Percentiles rank a stretch among this genome's conserved stretches.
phyloP scores from a whole-genome alignment of 1,284 basidiomycete genomes.

The Leccinum colubrinum region DNA sequence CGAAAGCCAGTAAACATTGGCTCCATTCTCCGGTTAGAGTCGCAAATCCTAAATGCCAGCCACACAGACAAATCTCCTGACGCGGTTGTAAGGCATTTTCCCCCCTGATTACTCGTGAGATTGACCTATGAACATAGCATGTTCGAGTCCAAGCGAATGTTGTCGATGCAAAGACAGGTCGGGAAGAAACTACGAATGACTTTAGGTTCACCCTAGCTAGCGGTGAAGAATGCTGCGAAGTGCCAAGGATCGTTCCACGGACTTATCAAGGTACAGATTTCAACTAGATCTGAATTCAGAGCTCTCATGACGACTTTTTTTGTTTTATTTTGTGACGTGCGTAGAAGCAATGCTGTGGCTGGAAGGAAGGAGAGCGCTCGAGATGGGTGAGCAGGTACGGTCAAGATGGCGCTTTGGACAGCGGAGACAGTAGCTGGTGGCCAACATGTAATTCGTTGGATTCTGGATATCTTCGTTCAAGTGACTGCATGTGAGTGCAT shows the following conservation, averaged over 20 bases:
- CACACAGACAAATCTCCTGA: slow-evolving; percentile 43
- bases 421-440: neutral
- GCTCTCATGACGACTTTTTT: neutral
- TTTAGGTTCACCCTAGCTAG: slow-evolving; percentile 68
- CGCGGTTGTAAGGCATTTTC: slow-evolving; percentile 45
- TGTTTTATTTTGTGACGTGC: neutral
- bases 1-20: slow-evolving; percentile 81
- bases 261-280: slow-evolving; percentile 59
- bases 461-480: neutral
- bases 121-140: slow-evolving; percentile 41
- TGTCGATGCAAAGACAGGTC: slow-evolving; percentile 69
- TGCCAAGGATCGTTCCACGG: slow-evolving; percentile 63
- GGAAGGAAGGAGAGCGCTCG: slow-evolving; percentile 69
- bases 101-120: neutral
- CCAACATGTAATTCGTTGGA: neutral
- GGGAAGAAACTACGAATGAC: slow-evolving; percentile 67
- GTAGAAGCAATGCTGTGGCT: slow-evolving; percentile 81
- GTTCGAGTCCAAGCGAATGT: slow-evolving; percentile 76
- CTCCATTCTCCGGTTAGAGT: slow-evolving; percentile 71
- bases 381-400: slow-evolving; percentile 58
- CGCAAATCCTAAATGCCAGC: slow-evolving; percentile 60
- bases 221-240: slow-evolving; percentile 40
- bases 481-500: neutral
- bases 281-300: neutral
- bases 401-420: slow-evolving; percentile 26